Evolutionary conservation across 345 rosid genomes (phyloP).

Genomic region (Brassica incana): DNA sequence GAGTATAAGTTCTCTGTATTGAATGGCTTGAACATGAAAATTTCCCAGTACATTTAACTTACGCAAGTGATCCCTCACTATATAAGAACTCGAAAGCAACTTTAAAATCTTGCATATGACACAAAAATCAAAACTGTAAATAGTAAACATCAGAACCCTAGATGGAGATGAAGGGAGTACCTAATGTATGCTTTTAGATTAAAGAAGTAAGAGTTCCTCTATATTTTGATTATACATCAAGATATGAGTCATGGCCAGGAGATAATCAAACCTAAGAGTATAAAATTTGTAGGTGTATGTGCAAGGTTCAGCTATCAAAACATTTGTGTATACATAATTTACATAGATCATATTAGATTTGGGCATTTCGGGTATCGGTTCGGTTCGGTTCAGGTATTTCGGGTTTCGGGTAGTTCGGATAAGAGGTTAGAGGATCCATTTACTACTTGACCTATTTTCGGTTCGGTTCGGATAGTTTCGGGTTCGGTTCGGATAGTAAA

Average conservation of each 20-base stretch:
- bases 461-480: too few species aligned
- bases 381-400: too few species aligned
- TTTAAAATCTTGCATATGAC: neutral
- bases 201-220: neutral
- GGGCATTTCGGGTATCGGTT: too few species aligned
- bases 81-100: conserved; percentile 8
- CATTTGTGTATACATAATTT: neutral
- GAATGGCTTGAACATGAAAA: neutral
- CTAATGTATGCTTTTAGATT: neutral
- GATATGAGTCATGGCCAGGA: neutral
- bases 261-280: too few species aligned
- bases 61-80: conserved; percentile 6
- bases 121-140: neutral
- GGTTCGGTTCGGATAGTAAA: too few species aligned
- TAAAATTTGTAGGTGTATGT: neutral
- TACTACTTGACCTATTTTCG: too few species aligned
- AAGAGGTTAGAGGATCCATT: too few species aligned
- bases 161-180: neutral
- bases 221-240: too few species aligned
- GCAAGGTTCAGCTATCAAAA: neutral
- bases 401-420: too few species aligned
- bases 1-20: neutral
- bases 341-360: too few species aligned
- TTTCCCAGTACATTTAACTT: neutral
- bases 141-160: neutral